phyloP scores from a whole-genome alignment of 2,329 filamentous ascomycete genomes.

The Onygena corvina region DNA sequence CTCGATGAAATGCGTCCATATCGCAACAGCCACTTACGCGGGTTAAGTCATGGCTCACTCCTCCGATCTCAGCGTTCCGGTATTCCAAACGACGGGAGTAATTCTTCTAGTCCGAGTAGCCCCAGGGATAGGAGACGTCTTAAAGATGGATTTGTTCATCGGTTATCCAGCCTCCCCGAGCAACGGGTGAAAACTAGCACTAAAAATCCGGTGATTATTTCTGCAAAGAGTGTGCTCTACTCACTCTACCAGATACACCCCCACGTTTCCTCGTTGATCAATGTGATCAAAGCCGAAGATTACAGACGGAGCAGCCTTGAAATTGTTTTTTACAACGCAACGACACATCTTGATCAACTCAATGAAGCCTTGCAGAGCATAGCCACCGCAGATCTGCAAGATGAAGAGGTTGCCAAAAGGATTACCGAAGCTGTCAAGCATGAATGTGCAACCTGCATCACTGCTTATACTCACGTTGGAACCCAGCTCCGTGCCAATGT shows the following conservation, averaged over 20 bases:
- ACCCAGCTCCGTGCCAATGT: conserved; percentile 39
- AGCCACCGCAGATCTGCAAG: conserved; percentile 39
- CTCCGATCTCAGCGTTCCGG: conserved; percentile 30
- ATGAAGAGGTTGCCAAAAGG: conserved; percentile 36
- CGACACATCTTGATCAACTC: conserved; percentile 44
- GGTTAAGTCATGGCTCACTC: conserved; percentile 47
- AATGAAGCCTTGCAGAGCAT: conserved; percentile 43
- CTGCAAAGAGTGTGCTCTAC: conserved; percentile 45
- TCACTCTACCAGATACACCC: conserved; percentile 42
- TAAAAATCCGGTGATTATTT: conserved; percentile 42
- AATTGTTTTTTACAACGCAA: conserved; percentile 45
- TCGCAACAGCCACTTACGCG: conserved; percentile 44
- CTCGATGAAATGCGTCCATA: conserved; percentile 42
- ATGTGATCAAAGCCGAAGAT: conserved; percentile 37
- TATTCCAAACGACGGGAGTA: conserved; percentile 25
- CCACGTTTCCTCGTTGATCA: conserved; percentile 36
- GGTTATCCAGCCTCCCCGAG: conserved; percentile 47
- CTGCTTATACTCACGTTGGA: conserved; percentile 39
- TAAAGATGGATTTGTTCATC: conserved; percentile 37
- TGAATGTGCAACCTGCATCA: conserved; percentile 40
- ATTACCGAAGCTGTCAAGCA: conserved; percentile 33
- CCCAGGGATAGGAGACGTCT: conserved; percentile 32
- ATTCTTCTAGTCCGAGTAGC: conserved; percentile 35
- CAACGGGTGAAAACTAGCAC: conserved; percentile 39
- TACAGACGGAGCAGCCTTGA: conserved; percentile 41